Conservation (phyloP, 768 basidiomycete genomes). For the Dioszegia hungarica region DNA sequence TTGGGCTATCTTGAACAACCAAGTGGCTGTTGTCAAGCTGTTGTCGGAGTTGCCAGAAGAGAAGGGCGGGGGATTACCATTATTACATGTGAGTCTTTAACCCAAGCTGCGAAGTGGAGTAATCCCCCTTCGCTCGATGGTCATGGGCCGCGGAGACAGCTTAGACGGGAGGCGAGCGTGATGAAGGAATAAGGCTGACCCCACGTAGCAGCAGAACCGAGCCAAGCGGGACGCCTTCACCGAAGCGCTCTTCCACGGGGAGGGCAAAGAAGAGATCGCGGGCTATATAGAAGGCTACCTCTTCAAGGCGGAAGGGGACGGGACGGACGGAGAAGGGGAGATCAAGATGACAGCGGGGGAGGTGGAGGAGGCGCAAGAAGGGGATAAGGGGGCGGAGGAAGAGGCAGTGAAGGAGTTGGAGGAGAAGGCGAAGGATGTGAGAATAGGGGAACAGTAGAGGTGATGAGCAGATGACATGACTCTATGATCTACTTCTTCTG, state of each 20-base stretch:
- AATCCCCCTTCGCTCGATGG: too few species aligned
- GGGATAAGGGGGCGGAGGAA: slow-evolving; percentile 72
- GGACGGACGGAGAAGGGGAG: slow-evolving; percentile 62
- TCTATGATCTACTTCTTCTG: not conserved
- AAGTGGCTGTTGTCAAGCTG: slow-evolving; percentile 54
- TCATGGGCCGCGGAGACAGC: too few species aligned
- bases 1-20: slow-evolving; percentile 83
- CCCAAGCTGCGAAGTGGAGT: too few species aligned
- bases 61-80: slow-evolving; percentile 41
- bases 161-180: too few species aligned
- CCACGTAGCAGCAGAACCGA: slow-evolving; percentile 35
- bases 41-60: slow-evolving; percentile 44
- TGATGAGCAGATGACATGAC: not conserved
- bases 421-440: slow-evolving; percentile 34
- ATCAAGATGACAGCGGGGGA: slow-evolving; percentile 77
- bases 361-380: slow-evolving; percentile 68
- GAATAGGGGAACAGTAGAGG: slow-evolving; percentile 28
- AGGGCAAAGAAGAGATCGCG: slow-evolving; percentile 48
- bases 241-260: slow-evolving; percentile 44
- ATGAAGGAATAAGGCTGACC: too few species aligned
- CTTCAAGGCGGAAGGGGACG: slow-evolving; percentile 68
- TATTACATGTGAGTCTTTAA: slow-evolving; percentile 41
- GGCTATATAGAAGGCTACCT: slow-evolving; percentile 53
- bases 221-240: slow-evolving; percentile 44
- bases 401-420: slow-evolving; percentile 70